phyloP scores from a whole-genome alignment of 1,284 basidiomycete genomes.

The Microbotryum lychnidis-dioicae region DNA sequence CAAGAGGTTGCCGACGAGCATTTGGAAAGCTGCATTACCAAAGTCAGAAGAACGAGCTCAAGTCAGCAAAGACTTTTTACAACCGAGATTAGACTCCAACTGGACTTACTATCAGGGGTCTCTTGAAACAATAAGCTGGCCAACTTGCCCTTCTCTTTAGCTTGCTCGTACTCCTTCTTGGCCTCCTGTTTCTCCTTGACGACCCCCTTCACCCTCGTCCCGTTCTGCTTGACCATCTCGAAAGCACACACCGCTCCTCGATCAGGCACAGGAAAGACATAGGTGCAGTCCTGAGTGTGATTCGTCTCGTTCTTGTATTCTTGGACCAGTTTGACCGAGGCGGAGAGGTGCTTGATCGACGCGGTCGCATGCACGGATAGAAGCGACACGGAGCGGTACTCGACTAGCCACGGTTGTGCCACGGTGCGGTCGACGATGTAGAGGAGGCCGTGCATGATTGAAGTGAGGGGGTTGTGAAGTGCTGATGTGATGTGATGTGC shows the following conservation, averaged over 20 bases:
- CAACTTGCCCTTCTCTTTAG: conserved; percentile 43
- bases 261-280: conserved; percentile 55
- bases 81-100: not conserved
- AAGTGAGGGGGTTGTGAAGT: too few species aligned
- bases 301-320: conserved; percentile 45
- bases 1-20: conserved; percentile 14
- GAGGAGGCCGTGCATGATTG: too few species aligned
- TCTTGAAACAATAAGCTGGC: conserved; percentile 43
- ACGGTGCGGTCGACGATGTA: too few species aligned
- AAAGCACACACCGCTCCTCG: conserved; percentile 50
- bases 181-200: conserved; percentile 50
- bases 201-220: conserved; percentile 45
- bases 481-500: too few species aligned
- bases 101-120: conserved; percentile 10
- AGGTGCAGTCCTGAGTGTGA: conserved; percentile 44
- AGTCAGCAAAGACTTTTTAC: not conserved
- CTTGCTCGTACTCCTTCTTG: conserved; percentile 43
- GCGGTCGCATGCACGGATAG: too few species aligned
- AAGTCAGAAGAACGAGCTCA: too few species aligned
- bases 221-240: conserved; percentile 45
- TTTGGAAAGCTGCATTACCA: conserved; percentile 6
- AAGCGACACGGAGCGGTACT: too few species aligned
- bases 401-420: too few species aligned
- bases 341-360: not conserved
- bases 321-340: conserved; percentile 47